Conservation (phyloP, 257 asterid genomes). For the Leptodermis oblonga region DNA sequence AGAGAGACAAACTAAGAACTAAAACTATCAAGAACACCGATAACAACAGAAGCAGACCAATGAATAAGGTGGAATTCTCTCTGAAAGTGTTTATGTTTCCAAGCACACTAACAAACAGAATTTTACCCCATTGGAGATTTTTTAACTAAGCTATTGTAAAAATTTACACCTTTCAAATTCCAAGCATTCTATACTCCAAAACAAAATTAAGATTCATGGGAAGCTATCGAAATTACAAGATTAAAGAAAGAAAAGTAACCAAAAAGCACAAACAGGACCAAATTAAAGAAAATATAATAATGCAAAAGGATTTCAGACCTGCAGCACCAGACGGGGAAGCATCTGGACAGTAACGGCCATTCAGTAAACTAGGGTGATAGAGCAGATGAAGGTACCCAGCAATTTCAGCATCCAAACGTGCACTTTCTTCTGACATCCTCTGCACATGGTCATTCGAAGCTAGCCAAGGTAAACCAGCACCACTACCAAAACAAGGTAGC, state of each 20-base stretch:
- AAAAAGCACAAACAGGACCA: slow-evolving; percentile 2
- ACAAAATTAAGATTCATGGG: background rate
- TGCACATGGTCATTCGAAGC: slow-evolving; percentile 65
- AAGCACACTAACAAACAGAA: background rate
- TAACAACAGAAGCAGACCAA: background rate
- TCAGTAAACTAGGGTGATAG: slow-evolving; percentile 86
- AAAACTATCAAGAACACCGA: background rate
- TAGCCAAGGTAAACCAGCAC: slow-evolving; percentile 86
- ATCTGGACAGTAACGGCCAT: slow-evolving; percentile 95
- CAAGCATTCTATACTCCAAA: background rate
- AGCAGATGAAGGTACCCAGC: slow-evolving; percentile 85
- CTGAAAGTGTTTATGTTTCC: background rate
- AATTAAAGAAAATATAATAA: background rate
- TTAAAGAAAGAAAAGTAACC: background rate
- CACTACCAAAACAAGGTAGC: slow-evolving; percentile 89
- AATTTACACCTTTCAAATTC: slow-evolving; percentile 4
- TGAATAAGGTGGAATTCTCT: background rate
- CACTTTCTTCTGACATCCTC: slow-evolving; percentile 65
- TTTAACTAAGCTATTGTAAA: background rate
- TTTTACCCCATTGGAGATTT: too few species aligned
- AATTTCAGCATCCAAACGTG: slow-evolving; percentile 72
- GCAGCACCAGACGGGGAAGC: slow-evolving; percentile 95
- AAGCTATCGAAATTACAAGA: background rate
- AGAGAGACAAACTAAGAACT: background rate
- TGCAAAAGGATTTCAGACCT: slow-evolving; percentile 45